Evolutionary conservation across 1,284 basidiomycete species (phyloP).

Genomic region (Rhodotorula mucilaginosa): DNA sequence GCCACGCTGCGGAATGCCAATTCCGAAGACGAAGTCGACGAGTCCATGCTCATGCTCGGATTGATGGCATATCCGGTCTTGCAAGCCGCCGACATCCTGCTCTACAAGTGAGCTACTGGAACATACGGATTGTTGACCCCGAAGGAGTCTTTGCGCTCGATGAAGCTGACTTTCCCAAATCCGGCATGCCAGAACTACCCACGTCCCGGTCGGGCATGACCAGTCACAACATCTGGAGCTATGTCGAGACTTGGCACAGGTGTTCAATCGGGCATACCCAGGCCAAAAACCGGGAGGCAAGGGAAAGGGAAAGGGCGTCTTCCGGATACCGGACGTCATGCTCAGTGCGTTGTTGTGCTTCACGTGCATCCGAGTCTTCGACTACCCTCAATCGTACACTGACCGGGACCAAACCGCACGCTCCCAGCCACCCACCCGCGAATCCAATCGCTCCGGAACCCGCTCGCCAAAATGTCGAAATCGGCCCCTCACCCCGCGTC

Average conservation of each 20-base stretch:
- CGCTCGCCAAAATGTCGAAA: slow-evolving; percentile 91
- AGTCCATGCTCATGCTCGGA: slow-evolving; percentile 75
- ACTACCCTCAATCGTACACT: not conserved
- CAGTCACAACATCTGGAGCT: slow-evolving; percentile 92
- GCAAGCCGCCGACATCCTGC: slow-evolving; percentile 87
- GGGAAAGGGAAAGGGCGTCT: slow-evolving; percentile 53
- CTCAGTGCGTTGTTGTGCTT: slow-evolving; percentile 60
- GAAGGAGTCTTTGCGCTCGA: too few relatives aligned
- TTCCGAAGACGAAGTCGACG: slow-evolving; percentile 72
- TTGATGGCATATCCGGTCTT: slow-evolving; percentile 89
- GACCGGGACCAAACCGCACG: not conserved
- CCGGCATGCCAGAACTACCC: slow-evolving; percentile 54
- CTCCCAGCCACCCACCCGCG: slow-evolving; percentile 64
- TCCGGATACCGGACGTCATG: slow-evolving; percentile 70
- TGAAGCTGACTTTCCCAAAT: accelerated
- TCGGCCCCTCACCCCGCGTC: slow-evolving; percentile 76
- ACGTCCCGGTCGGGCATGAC: slow-evolving; percentile 93
- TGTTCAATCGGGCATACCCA: slow-evolving; percentile 66
- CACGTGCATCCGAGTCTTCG: too few relatives aligned
- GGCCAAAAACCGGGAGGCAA: slow-evolving; percentile 20
- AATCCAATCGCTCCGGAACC: slow-evolving; percentile 75
- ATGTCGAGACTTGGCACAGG: slow-evolving; percentile 74
- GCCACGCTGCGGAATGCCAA: slow-evolving; percentile 70
- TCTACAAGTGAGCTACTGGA: slow-evolving; percentile 63
- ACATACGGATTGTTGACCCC: not conserved